Percentiles rank a stretch among this genome's conserved stretches.
Evolutionary conservation across 106 monocot genomes (phyloP).

Genomic region (Dendrobium catenatum): DNA sequence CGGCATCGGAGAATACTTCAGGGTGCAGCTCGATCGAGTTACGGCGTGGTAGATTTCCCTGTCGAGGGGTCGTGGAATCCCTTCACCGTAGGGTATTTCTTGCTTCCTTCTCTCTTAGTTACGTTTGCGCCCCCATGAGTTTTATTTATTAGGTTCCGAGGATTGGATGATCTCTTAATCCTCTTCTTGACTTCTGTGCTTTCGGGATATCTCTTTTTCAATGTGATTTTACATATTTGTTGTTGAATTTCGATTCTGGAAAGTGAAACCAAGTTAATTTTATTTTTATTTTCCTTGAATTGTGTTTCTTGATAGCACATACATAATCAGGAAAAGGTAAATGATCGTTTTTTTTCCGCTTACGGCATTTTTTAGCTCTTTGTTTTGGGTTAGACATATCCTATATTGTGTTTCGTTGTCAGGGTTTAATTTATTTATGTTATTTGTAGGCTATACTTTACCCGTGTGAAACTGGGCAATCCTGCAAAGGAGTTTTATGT

Average conservation of each 20-base stretch:
- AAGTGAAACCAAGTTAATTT: neutral
- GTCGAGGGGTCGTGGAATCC: conserved; percentile 78
- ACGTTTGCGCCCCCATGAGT: no score
- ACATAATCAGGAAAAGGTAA: neutral
- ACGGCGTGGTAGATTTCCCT: conserved; percentile 74
- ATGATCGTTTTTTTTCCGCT: neutral
- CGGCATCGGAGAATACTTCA: conserved; percentile 52
- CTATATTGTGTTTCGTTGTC: neutral
- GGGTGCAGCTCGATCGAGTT: neutral
- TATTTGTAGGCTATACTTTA: conserved; percentile 62
- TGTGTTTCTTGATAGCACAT: neutral
- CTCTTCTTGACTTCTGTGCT: neutral
- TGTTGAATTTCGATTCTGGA: neutral
- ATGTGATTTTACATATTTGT: neutral
- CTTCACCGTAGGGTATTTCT: conserved; percentile 74
- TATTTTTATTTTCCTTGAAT: neutral
- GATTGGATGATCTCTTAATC: neutral
- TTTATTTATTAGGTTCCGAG: neutral
- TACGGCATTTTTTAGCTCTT: neutral
- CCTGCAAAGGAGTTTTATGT: conserved; percentile 91
- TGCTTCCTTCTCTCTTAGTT: neutral
- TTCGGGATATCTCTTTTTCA: neutral
- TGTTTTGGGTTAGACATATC: neutral
- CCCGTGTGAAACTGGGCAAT: conserved; percentile 79
- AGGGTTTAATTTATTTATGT: neutral